A percentile compares a stretch with the other conserved stretches of the same genome.
phyloP scores from a whole-genome alignment of 441 rosid species.

The Erodium moschatum region DNA sequence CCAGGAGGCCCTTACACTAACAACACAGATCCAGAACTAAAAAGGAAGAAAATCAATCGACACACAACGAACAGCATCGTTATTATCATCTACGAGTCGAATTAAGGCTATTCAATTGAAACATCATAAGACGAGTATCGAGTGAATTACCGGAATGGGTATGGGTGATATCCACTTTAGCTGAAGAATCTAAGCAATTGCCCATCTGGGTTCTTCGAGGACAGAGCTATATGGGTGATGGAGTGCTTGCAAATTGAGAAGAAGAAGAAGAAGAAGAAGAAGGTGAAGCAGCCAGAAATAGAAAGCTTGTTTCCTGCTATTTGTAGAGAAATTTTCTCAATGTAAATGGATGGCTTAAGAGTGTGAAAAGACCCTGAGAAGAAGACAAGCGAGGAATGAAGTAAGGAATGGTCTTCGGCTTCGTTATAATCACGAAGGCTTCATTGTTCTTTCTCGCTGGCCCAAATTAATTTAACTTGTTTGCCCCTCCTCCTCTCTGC shows the following conservation, averaged over 20 bases:
- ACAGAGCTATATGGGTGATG: not conserved
- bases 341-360: no score
- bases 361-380: not conserved
- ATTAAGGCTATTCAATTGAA: not conserved
- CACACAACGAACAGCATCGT: not conserved
- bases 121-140: not conserved
- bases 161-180: slow-evolving; percentile 48
- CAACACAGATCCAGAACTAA: slow-evolving; percentile 13
- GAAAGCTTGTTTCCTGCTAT: no score
- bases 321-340: no score
- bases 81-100: not conserved
- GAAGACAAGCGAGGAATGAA: not conserved
- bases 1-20: slow-evolving; percentile 5
- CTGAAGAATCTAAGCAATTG: slow-evolving; percentile 59
- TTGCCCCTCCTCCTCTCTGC: not conserved
- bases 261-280: not conserved
- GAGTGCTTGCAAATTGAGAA: not conserved
- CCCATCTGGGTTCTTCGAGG: slow-evolving; percentile 40
- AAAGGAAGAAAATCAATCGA: not conserved
- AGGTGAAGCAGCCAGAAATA: not conserved
- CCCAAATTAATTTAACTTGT: not conserved
- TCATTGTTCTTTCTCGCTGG: not conserved
- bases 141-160: slow-evolving; percentile 45
- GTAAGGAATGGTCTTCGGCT: not conserved
- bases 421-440: not conserved